Conservation (phyloP, 2,329 filamentous ascomycete genomes). For the Colletotrichum sp. region DNA sequence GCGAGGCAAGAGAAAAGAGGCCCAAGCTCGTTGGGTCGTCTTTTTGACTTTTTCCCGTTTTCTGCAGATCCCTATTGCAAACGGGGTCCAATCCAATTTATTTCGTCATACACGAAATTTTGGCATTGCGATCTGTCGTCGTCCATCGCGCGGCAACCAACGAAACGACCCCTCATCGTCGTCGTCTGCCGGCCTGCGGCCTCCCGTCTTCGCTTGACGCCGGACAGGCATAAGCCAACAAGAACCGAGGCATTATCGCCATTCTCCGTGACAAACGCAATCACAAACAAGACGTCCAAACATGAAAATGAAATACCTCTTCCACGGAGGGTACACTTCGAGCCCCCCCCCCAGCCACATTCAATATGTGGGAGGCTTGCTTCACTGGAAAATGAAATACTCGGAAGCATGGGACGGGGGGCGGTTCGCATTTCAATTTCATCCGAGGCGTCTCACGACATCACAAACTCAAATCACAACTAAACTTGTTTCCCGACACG, state of each 20-base stretch:
- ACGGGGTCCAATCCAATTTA: not conserved
- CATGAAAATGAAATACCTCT: not conserved
- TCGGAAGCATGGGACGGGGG: not conserved
- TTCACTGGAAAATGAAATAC: not conserved
- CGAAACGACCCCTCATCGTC: not conserved
- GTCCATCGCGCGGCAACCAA: not conserved
- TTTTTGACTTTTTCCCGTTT: not conserved
- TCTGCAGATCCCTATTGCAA: slow-evolving; percentile 16
- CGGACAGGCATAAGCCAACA: not conserved
- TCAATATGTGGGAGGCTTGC: not conserved
- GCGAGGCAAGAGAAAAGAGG: not conserved
- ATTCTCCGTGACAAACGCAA: not conserved
- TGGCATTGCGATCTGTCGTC: not conserved
- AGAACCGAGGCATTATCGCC: not conserved
- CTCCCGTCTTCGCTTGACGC: not conserved
- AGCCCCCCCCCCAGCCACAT: not conserved
- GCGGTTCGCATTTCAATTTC: not conserved
- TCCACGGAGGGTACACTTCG: not conserved
- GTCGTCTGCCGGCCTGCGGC: not conserved
- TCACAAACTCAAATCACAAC: not conserved
- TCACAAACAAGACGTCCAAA: not conserved
- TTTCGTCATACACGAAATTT: slow-evolving; percentile 1
- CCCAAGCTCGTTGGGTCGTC: not conserved
- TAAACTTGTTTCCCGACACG: not conserved
- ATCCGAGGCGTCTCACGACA: not conserved